phyloP scores from a whole-genome alignment of 2,329 filamentous ascomycete genomes.

The Lithohypha guttulata region DNA sequence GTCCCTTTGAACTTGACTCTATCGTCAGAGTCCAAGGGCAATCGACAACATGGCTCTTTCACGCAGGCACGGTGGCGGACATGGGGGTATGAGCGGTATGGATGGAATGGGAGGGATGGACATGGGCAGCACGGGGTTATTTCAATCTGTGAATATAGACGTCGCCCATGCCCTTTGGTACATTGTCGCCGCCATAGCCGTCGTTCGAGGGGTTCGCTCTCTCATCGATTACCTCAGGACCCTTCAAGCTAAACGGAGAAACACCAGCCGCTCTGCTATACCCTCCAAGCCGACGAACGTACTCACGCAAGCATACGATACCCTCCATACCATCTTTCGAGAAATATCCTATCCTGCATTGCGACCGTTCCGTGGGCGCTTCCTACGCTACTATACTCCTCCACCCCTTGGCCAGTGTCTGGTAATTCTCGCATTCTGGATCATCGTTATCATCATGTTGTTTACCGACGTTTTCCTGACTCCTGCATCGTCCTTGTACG shows the following conservation, averaged over 20 bases:
- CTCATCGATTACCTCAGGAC: slow-evolving; percentile 11
- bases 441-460: slow-evolving; percentile 17
- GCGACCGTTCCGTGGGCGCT: slow-evolving; percentile 13
- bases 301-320: slow-evolving; percentile 16
- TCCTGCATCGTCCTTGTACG: slow-evolving; percentile 16
- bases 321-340: slow-evolving; percentile 13
- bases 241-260: slow-evolving; percentile 7
- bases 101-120: slow-evolving; percentile 19
- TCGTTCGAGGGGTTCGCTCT: slow-evolving; percentile 9
- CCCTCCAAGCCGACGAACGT: slow-evolving; percentile 13
- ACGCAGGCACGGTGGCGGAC: not conserved
- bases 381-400: slow-evolving; percentile 14
- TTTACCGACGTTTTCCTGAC: slow-evolving; percentile 17
- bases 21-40: no score
- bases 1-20: not conserved
- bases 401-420: slow-evolving; percentile 17
- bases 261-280: slow-evolving; percentile 6
- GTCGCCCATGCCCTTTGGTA: slow-evolving; percentile 18
- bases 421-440: slow-evolving; percentile 15
- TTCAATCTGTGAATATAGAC: slow-evolving; percentile 14
- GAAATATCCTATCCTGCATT: slow-evolving; percentile 16
- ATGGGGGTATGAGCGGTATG: slow-evolving; percentile 17
- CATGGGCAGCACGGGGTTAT: slow-evolving; percentile 16
- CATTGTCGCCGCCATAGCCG: slow-evolving; percentile 13
- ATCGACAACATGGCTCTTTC: not conserved